Percentiles rank a stretch among this genome's conserved stretches.
These are phyloP conservation scores for Pneumocystis oryctolagi DNA, from an alignment of 1,139 yeast genomes.

Conservation along the genomic window DNA sequence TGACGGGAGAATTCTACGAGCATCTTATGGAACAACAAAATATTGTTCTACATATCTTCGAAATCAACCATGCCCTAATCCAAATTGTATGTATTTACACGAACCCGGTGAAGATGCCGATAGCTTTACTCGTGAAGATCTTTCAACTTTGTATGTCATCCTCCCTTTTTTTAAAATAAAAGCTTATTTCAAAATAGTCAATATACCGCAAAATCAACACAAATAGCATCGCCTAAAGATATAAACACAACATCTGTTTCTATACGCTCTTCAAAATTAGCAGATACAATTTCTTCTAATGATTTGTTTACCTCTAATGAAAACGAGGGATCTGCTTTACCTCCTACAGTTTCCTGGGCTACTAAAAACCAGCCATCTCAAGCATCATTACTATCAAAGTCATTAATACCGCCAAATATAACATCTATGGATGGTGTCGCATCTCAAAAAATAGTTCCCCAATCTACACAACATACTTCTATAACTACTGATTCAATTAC, in stretches of 20 bases:
- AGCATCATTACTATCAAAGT: background rate
- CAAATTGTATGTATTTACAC: conserved; percentile 96
- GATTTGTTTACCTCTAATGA: conserved; percentile 16
- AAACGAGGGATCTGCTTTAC: conserved; percentile 22
- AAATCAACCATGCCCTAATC: conserved; percentile 95
- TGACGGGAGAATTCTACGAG: conserved; percentile 74
- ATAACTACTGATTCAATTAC: conserved; percentile 3
- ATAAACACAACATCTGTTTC: conserved; percentile 13
- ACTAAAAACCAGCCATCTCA: conserved; percentile 14
- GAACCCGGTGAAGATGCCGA: conserved; percentile 99
- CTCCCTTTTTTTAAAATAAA: conserved; percentile 18
- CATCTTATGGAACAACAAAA: conserved; percentile 97
- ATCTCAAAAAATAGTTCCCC: background rate
- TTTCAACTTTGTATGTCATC: conserved; percentile 60
- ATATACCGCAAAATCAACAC: conserved; percentile 10
- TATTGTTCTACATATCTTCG: conserved; percentile 90
- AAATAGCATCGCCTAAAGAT: conserved; percentile 6
- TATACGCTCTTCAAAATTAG: conserved; percentile 13
- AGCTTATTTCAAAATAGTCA: background rate
- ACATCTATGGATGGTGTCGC: conserved; percentile 1
- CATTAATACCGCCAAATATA: background rate
- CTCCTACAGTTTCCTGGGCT: conserved; percentile 30
- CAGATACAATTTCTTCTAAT: conserved; percentile 15
- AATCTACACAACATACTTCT: conserved; percentile 1
- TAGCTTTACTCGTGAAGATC: conserved; percentile 58